Conservation (phyloP, 2,329 filamentous ascomycete genomes). For the Penicillium sp. region DNA sequence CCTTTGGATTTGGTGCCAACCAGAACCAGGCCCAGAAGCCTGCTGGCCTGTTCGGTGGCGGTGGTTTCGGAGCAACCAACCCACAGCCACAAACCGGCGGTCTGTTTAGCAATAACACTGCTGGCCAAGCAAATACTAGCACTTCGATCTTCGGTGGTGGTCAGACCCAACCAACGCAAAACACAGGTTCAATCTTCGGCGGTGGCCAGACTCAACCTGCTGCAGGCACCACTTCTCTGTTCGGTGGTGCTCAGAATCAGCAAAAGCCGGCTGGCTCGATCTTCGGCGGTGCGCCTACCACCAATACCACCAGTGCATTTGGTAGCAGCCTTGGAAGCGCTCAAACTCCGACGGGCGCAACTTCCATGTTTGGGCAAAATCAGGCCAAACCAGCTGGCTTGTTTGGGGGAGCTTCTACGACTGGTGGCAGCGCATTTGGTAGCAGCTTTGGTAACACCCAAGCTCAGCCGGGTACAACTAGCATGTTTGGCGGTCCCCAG, state of each 20-base stretch:
- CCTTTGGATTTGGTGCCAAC: slow-evolving; percentile 43
- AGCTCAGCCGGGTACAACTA: slow-evolving; percentile 42
- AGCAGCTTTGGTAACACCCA: slow-evolving; percentile 31
- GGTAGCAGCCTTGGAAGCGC: slow-evolving; percentile 45
- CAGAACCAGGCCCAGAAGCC: slow-evolving; percentile 40
- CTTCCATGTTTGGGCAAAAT: slow-evolving; percentile 45
- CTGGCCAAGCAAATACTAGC: slow-evolving; percentile 26
- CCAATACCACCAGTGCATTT: slow-evolving; percentile 31
- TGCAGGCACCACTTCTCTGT: slow-evolving; percentile 45
- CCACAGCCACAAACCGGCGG: slow-evolving; percentile 46
- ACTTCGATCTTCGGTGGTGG: slow-evolving; percentile 43
- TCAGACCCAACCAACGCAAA: slow-evolving; percentile 40
- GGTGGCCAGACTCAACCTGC: slow-evolving; percentile 36
- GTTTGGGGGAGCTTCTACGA: too few relatives aligned
- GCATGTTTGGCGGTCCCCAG: slow-evolving; percentile 47
- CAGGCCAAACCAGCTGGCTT: too few relatives aligned
- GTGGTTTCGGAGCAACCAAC: slow-evolving; percentile 47
- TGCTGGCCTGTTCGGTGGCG: slow-evolving; percentile 37
- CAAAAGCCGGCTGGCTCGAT: slow-evolving; percentile 25
- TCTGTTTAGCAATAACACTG: slow-evolving; percentile 47
- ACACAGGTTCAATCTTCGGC: slow-evolving; percentile 40
- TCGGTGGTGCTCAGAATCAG: slow-evolving; percentile 42
- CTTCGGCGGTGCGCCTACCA: slow-evolving; percentile 26
- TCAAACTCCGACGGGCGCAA: slow-evolving; percentile 45
- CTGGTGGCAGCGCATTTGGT: too few relatives aligned